Evolutionary conservation across 163 green algal species (phyloP).

Genomic region (Smithsoniella earleae): DNA sequence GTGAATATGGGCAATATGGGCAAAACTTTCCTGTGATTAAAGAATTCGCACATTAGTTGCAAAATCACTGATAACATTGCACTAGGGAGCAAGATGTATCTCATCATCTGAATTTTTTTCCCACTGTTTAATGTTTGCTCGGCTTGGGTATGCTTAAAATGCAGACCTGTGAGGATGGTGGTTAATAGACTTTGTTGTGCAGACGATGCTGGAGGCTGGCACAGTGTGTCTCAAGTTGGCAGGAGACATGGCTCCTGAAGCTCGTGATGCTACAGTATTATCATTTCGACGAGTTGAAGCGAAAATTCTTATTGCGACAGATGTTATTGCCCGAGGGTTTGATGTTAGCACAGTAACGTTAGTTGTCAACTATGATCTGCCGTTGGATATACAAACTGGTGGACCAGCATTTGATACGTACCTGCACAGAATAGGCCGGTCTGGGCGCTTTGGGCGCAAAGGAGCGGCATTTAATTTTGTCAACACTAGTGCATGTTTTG

Average conservation of each 20-base stretch:
- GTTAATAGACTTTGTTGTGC: too few relatives aligned
- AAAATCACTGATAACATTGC: too few relatives aligned
- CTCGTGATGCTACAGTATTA: neutral
- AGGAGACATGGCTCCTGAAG: constrained; percentile 10
- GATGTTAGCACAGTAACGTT: constrained; percentile 94
- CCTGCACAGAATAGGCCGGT: constrained; percentile 92
- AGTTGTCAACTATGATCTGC: constrained; percentile 97
- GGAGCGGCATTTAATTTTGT: constrained; percentile 95
- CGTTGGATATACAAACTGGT: constrained; percentile 61
- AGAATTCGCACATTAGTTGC: too few relatives aligned
- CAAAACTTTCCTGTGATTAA: too few relatives aligned
- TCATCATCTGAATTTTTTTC: too few relatives aligned
- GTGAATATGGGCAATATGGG: too few relatives aligned
- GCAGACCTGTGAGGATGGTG: too few relatives aligned
- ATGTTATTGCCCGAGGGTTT: constrained; percentile 93
- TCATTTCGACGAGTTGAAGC: constrained; percentile 54
- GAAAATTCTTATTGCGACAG: constrained; percentile 96
- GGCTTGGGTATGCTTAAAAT: neutral
- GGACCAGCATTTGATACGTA: constrained; percentile 94
- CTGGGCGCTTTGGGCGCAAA: constrained; percentile 90
- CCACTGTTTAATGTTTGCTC: too few relatives aligned
- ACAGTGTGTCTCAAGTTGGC: constrained; percentile 1
- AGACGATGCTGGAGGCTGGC: constrained; percentile 14
- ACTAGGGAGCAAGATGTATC: too few relatives aligned
- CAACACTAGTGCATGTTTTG: neutral